Percentiles rank a stretch among this genome's conserved stretches.
Conservation (phyloP, 2,329 filamentous ascomycete species). For the Lachnellula willkommii region DNA sequence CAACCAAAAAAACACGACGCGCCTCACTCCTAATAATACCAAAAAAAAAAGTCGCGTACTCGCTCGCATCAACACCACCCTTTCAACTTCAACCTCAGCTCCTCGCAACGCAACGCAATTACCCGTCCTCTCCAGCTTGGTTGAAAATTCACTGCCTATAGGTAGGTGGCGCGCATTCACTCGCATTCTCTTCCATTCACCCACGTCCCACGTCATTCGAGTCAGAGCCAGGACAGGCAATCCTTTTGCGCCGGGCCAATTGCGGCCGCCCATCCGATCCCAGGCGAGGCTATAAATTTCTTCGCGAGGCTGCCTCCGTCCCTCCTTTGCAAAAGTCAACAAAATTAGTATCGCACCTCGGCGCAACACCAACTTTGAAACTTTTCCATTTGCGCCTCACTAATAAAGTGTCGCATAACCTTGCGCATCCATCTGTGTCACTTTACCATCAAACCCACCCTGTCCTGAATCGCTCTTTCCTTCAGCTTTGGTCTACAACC, state of each 20-base stretch:
- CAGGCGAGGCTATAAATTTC: slow-evolving; percentile 11
- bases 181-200: neutral
- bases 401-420: slow-evolving; percentile 13
- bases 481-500: too few relatives aligned
- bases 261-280: neutral
- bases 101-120: too few relatives aligned
- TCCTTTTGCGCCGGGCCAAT: slow-evolving; percentile 9
- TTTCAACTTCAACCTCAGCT: neutral
- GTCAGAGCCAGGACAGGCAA: neutral
- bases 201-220: slow-evolving; percentile 2
- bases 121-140: too few relatives aligned
- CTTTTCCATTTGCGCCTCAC: neutral
- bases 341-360: neutral
- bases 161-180: neutral
- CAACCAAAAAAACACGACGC: neutral
- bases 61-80: neutral
- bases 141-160: neutral
- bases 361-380: neutral
- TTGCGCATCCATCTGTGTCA: slow-evolving; percentile 2
- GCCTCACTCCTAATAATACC: slow-evolving; percentile 9
- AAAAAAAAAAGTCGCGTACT: neutral
- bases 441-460: neutral
- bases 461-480: too few relatives aligned
- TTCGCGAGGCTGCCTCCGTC: slow-evolving; percentile 13
- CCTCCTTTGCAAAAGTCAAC: neutral